These are phyloP conservation scores for Talaromyces sp. DNA, from an alignment of 2,329 filamentous ascomycete genomes.

Conservation along the genomic window DNA sequence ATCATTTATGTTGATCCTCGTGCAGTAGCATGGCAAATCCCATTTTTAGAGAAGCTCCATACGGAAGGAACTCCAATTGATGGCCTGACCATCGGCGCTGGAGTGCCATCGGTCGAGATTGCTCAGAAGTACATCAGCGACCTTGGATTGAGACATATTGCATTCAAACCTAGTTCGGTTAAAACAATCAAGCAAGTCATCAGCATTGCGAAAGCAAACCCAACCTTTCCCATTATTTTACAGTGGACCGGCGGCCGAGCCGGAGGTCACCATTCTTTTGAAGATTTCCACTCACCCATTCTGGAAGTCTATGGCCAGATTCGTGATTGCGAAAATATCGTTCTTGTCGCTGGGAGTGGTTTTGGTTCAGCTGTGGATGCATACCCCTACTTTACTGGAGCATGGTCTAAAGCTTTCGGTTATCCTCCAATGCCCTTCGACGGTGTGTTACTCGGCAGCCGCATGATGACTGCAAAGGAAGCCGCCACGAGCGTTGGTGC, in stretches of 20 bases:
- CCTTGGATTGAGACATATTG: constrained; percentile 85
- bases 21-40: constrained; percentile 90
- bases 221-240: constrained; percentile 83
- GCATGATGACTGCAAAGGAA: constrained; percentile 93
- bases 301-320: constrained; percentile 88
- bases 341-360: constrained; percentile 84
- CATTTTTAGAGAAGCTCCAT: constrained; percentile 73
- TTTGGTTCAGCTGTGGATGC: constrained; percentile 88
- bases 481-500: constrained; percentile 84
- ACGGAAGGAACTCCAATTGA: constrained; percentile 86
- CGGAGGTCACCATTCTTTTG: constrained; percentile 90
- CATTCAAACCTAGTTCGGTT: constrained; percentile 87
- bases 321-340: constrained; percentile 78
- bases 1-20: constrained; percentile 87
- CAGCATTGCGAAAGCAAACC: constrained; percentile 88
- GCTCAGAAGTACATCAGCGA: constrained; percentile 92
- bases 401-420: constrained; percentile 79
- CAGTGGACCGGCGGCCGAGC: constrained; percentile 95
- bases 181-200: constrained; percentile 85
- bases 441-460: constrained; percentile 83
- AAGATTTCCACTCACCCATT: constrained; percentile 91
- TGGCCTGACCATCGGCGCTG: constrained; percentile 88
- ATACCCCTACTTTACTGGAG: constrained; percentile 85
- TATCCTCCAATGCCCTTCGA: constrained; percentile 94
- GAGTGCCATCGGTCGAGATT: constrained; percentile 89